A percentile compares a stretch with the other conserved stretches of the same genome.
Evolutionary conservation across 331 rosid species (phyloP).

Genomic region (Quercus lobata): DNA sequence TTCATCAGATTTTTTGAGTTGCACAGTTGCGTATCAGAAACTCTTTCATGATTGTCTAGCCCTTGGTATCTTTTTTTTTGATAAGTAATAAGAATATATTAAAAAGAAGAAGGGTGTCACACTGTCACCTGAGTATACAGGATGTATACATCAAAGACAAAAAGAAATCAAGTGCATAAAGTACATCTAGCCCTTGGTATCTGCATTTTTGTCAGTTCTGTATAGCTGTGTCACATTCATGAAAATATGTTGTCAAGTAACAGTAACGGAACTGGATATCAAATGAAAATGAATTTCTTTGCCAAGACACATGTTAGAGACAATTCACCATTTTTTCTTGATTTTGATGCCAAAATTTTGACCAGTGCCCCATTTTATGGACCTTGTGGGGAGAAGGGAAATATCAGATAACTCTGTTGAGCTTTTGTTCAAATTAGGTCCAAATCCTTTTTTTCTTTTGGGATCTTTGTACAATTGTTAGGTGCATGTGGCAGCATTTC

Average conservation of each 20-base stretch:
- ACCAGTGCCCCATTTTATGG: background rate
- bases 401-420: background rate
- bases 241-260: background rate
- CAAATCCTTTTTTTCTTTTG: background rate
- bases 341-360: background rate
- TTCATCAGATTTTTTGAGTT: background rate
- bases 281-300: background rate
- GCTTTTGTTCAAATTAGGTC: background rate
- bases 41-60: background rate
- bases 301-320: background rate
- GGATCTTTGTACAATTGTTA: background rate
- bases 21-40: background rate
- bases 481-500: background rate
- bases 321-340: background rate
- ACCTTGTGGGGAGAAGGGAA: background rate
- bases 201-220: background rate
- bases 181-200: background rate
- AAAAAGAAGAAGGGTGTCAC: too few relatives aligned
- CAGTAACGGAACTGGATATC: background rate
- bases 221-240: background rate
- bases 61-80: background rate
- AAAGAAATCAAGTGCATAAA: too few relatives aligned
- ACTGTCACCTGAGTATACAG: too few relatives aligned
- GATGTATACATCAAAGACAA: too few relatives aligned
- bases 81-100: too few relatives aligned